Base-by-base conservation (phyloP, 352 stramenopile species). In the Detonula confervacea region DNA sequence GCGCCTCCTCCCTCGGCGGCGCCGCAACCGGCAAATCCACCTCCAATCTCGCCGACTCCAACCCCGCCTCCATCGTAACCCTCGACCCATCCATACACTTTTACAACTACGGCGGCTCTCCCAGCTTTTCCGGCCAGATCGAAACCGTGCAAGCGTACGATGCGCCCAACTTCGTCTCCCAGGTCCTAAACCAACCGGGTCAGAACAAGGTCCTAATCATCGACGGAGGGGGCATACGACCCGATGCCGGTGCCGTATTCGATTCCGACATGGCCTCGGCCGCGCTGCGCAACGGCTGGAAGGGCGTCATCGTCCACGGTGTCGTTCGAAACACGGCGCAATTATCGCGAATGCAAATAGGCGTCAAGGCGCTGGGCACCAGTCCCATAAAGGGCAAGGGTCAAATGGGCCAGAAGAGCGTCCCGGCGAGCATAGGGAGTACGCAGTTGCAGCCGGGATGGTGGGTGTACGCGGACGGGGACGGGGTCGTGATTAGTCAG, bases 231-330 rank as follows among this genome's bases (percentile, higher is more conserved):
- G 81, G 81, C 9, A 22, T 49, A 1, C 57, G 60, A 68, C 54
- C 64, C 33, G 39, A 72, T n/a, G 52, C 60, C 46, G 29, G 22
- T 49, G 76, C 81, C 22, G 51, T 83, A 29, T 88, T 88, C 49
- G 77, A 83, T 70, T 39, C 27, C 4, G 47, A 52, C 14, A 74
- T 73, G 61, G 81, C 81, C 16, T 71, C 18, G 24, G 64, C 35
- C 54, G 81, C 81, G 1, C 55, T 57, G 35, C 37, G 73, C 1
- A 83, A 83, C 55, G 81, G 81, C 33, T 88, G 77, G 76, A 76
- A 73, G 30, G 81, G 81, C n/a, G 69, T 88, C 3, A 77, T 88
- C n/a, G 68, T 88, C 1, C 42, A 86, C 64, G 81, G 81, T 22
- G 68, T 64, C 20, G 68, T 88, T 27, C 55, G 77, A 63, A 71